Percentiles rank a stretch among this genome's conserved stretches.
Conservation (phyloP, 2,329 filamentous ascomycete genomes). For the Sporothrix sp. region DNA sequence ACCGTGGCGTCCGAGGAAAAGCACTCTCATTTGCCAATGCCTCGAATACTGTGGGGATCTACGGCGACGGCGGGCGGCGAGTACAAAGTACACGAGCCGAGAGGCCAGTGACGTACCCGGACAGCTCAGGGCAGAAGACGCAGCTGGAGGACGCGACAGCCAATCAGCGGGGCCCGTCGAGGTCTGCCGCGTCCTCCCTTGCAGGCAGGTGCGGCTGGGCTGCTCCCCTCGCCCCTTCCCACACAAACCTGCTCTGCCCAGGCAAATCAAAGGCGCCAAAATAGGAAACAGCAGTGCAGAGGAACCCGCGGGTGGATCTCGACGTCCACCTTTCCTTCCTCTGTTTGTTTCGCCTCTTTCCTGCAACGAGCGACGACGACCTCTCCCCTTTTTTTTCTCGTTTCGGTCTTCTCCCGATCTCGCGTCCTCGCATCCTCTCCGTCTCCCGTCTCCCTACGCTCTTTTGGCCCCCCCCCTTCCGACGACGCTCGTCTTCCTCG, state of each 20-base stretch:
- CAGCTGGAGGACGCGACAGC: too few relatives aligned
- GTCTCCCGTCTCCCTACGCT: not conserved
- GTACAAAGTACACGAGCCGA: too few relatives aligned
- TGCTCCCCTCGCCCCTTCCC: not conserved
- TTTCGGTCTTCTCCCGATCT: not conserved
- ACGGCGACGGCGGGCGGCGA: too few relatives aligned
- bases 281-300: not conserved
- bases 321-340: not conserved
- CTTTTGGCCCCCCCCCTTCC: not conserved
- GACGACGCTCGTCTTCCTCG: not conserved
- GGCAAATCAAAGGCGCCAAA: conserved; percentile 10
- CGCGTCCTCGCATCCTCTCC: not conserved
- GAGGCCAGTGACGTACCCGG: conserved; percentile 9
- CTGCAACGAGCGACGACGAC: not conserved
- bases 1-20: not conserved
- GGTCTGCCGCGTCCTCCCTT: not conserved
- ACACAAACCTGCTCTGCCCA: not conserved
- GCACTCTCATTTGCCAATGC: conserved; percentile 2
- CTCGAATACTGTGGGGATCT: not conserved
- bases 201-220: conserved; percentile 7
- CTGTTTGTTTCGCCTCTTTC: not conserved
- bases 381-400: too few relatives aligned
- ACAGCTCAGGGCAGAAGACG: too few relatives aligned
- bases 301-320: conserved; percentile 2
- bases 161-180: conserved; percentile 4